Conservation (phyloP, 768 basidiomycete species). For the Bullera alba region DNA sequence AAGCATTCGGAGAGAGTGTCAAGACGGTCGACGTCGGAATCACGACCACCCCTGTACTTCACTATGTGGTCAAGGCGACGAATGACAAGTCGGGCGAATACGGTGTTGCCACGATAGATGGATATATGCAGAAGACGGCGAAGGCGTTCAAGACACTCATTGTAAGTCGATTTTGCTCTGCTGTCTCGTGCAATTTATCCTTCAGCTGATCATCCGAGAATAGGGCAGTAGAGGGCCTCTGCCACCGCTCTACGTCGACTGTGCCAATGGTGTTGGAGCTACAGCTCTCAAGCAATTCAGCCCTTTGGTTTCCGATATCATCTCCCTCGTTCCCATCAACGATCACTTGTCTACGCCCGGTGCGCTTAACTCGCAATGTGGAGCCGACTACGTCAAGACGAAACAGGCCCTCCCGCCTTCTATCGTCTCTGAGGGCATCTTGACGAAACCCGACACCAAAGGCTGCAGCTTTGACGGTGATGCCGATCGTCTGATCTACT, state of each 20-base stretch:
- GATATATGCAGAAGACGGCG: slow-evolving; percentile 76
- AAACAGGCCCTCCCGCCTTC: slow-evolving; percentile 77
- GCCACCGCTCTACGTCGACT: slow-evolving; percentile 72
- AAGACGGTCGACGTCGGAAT: slow-evolving; percentile 69
- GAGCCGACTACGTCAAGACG: slow-evolving; percentile 96
- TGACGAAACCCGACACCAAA: slow-evolving; percentile 55
- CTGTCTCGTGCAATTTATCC: background rate
- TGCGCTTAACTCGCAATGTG: slow-evolving; percentile 76
- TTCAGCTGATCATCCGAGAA: background rate
- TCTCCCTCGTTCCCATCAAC: slow-evolving; percentile 66
- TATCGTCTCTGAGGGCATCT: slow-evolving; percentile 51
- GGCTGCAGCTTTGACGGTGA: slow-evolving; percentile 95
- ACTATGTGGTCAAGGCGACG: slow-evolving; percentile 83
- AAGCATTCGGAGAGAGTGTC: slow-evolving; percentile 56
- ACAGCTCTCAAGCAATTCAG: slow-evolving; percentile 60
- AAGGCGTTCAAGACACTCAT: slow-evolving; percentile 77
- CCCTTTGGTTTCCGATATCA: slow-evolving; percentile 51
- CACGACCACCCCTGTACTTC: slow-evolving; percentile 88
- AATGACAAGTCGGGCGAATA: slow-evolving; percentile 75
- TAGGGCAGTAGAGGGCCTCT: slow-evolving; percentile 47
- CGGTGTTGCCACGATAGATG: slow-evolving; percentile 71
- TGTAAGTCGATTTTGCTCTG: slow-evolving; percentile 52
- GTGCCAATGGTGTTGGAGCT: slow-evolving; percentile 96
- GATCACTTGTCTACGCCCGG: slow-evolving; percentile 60
- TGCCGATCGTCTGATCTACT: slow-evolving; percentile 94